Evolutionary conservation across 2,329 filamentous ascomycete genomes (phyloP).

Genomic region (Cercospora sp.): DNA sequence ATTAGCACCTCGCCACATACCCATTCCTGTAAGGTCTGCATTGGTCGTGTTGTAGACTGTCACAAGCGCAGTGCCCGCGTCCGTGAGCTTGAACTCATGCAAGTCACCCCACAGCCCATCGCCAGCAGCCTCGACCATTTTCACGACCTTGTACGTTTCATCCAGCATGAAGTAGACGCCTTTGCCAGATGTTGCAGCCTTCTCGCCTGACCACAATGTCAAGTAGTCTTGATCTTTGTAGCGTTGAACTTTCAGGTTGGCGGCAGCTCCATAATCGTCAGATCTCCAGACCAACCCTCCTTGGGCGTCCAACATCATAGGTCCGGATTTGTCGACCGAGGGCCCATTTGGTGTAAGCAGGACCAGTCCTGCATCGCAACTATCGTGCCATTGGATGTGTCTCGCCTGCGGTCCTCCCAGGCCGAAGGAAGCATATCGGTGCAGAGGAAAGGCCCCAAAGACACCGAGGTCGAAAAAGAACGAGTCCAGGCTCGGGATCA

Average conservation of each 20-base stretch:
- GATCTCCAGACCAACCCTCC: constrained; percentile 40
- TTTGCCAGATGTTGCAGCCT: constrained; percentile 38
- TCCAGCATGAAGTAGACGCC: constrained; percentile 42
- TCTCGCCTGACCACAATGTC: constrained; percentile 44
- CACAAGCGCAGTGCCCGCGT: constrained; percentile 46
- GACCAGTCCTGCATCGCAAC: constrained; percentile 34
- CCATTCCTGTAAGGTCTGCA: constrained; percentile 32
- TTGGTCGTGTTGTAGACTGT: constrained; percentile 45
- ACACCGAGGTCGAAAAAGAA: constrained; percentile 38
- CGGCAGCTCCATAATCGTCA: constrained; percentile 34
- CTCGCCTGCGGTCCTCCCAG: constrained; percentile 32
- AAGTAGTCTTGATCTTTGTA: constrained; percentile 41
- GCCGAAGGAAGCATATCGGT: constrained; percentile 34
- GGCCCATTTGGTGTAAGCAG: constrained; percentile 37
- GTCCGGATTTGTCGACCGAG: constrained; percentile 35
- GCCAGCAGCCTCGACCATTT: constrained; percentile 35
- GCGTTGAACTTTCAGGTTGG: constrained; percentile 39
- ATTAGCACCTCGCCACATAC: constrained; percentile 29
- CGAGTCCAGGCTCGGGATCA: constrained; percentile 32
- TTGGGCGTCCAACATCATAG: constrained; percentile 39
- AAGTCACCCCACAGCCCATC: constrained; percentile 40
- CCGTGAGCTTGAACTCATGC: constrained; percentile 49
- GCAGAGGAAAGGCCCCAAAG: constrained; percentile 35
- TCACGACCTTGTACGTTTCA: constrained; percentile 30
- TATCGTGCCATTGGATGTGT: constrained; percentile 35